Evolutionary conservation across 352 stramenopile species (phyloP).

Genomic region (Discostella stelligera): DNA sequence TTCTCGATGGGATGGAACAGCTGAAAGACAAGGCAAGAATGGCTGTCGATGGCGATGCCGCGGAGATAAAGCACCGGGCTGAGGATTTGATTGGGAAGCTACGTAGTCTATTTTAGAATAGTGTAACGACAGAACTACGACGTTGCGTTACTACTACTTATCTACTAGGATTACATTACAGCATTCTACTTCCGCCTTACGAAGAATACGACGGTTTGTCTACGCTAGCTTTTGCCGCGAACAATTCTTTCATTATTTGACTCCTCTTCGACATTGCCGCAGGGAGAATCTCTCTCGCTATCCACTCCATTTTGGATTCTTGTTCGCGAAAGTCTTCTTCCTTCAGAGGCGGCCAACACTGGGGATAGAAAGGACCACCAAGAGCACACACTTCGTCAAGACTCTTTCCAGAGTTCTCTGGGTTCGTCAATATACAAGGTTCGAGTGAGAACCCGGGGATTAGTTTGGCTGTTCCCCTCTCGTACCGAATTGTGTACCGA

Average conservation of each 20-base stretch:
- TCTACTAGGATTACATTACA: not conserved
- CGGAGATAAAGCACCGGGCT: conserved; percentile 12
- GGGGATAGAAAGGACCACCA: conserved; percentile 16
- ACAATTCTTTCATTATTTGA: conserved; percentile 1
- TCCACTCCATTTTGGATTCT: conserved; percentile 2
- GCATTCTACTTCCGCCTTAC: not conserved
- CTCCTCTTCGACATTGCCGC: conserved; percentile 9
- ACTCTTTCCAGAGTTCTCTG: conserved; percentile 18
- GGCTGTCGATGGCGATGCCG: conserved; percentile 6
- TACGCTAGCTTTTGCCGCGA: not conserved
- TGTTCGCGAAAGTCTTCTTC: not conserved
- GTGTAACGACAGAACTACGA: not conserved
- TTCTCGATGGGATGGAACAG: conserved; percentile 13
- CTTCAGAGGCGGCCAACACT: conserved; percentile 11
- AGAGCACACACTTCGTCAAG: conserved; percentile 15
- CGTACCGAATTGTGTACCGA: conserved; percentile 25
- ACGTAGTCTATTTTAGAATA: conserved; percentile 11
- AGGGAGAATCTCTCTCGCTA: conserved; percentile 14
- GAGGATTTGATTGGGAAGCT: conserved; percentile 19
- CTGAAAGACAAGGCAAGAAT: conserved; percentile 20
- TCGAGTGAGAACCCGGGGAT: conserved; percentile 17
- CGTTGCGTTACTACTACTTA: not conserved
- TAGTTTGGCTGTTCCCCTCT: conserved; percentile 15
- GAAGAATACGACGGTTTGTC: not conserved
- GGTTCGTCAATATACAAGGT: conserved; percentile 12